Evolutionary conservation across 805 yeast species (phyloP).

Genomic region (Metschnikowia anglica): DNA sequence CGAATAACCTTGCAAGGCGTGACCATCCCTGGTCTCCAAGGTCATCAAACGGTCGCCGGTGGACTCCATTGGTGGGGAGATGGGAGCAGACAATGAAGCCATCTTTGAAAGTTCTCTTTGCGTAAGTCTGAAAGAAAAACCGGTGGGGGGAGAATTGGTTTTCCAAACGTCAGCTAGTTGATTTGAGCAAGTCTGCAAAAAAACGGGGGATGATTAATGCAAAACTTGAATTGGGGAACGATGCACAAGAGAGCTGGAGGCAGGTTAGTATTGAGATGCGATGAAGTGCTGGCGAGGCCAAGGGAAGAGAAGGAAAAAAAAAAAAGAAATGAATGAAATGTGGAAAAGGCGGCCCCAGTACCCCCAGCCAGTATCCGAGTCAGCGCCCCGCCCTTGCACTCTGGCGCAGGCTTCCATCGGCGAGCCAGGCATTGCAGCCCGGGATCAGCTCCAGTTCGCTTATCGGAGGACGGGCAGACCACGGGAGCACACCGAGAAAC

Average conservation of each 20-base stretch:
- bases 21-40: slow-evolving; percentile 84
- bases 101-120: slow-evolving; percentile 18
- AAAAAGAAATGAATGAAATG: slow-evolving; percentile 1
- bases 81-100: slow-evolving; percentile 68
- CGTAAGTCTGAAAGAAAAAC: slow-evolving; percentile 6
- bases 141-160: slow-evolving; percentile 6
- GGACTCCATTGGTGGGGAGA: slow-evolving; percentile 85
- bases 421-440: too few species aligned
- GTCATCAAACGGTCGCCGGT: slow-evolving; percentile 82
- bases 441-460: too few species aligned
- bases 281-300: slow-evolving; percentile 1
- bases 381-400: too few species aligned
- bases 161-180: slow-evolving; percentile 1
- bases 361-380: too few species aligned
- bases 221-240: slow-evolving; percentile 12
- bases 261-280: slow-evolving; percentile 14
- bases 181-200: slow-evolving; percentile 12
- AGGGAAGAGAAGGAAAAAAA: not conserved
- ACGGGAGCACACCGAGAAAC: too few species aligned
- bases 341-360: too few species aligned
- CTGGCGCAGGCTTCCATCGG: too few species aligned
- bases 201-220: slow-evolving; percentile 13
- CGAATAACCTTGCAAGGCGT: slow-evolving; percentile 88
- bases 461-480: too few species aligned
- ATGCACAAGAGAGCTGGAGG: slow-evolving; percentile 9